Percentiles rank a stretch among this genome's conserved stretches.
Evolutionary conservation across 495 filamentous ascomycete genomes (phyloP).

Genomic region (Hypoxylon crocopeplum): DNA sequence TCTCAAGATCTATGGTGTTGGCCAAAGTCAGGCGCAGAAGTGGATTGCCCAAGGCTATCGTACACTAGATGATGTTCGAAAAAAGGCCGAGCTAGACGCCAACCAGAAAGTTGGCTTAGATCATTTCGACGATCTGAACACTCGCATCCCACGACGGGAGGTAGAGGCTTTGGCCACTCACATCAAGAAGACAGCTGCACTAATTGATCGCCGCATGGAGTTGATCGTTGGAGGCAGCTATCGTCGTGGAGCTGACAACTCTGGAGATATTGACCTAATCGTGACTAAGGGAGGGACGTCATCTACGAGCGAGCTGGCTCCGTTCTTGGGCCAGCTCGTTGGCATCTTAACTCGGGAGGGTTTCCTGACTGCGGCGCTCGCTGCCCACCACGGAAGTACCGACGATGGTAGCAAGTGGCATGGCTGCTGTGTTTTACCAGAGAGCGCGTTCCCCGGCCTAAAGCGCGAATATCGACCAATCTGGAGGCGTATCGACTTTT

Average conservation of each 20-base stretch:
- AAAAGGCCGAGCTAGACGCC: constrained; percentile 68
- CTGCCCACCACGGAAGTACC: constrained; percentile 38
- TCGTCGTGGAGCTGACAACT: constrained; percentile 75
- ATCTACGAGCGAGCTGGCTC: constrained; percentile 63
- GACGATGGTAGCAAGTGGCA: constrained; percentile 79
- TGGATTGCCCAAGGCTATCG: constrained; percentile 82
- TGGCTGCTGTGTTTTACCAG: constrained; percentile 76
- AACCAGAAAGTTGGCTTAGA: constrained; percentile 83
- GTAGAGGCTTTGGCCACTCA: constrained; percentile 72
- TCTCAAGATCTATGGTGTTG: constrained; percentile 81
- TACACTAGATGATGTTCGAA: constrained; percentile 73
- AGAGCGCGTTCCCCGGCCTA: constrained; percentile 27
- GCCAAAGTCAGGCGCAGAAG: constrained; percentile 69
- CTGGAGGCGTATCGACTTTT: constrained; percentile 87
- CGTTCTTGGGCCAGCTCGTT: constrained; percentile 71
- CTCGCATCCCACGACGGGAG: constrained; percentile 82
- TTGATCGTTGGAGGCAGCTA: constrained; percentile 85
- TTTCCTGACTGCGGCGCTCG: constrained; percentile 63
- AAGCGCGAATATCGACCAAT: constrained; percentile 40
- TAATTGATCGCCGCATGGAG: constrained; percentile 65
- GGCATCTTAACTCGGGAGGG: constrained; percentile 62
- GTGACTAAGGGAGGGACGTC: constrained; percentile 73
- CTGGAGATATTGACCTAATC: constrained; percentile 86
- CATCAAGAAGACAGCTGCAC: constrained; percentile 66
- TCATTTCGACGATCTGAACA: constrained; percentile 81